Base-by-base conservation (phyloP, 768 basidiomycete genomes). In the Tylopilus balloui region DNA sequence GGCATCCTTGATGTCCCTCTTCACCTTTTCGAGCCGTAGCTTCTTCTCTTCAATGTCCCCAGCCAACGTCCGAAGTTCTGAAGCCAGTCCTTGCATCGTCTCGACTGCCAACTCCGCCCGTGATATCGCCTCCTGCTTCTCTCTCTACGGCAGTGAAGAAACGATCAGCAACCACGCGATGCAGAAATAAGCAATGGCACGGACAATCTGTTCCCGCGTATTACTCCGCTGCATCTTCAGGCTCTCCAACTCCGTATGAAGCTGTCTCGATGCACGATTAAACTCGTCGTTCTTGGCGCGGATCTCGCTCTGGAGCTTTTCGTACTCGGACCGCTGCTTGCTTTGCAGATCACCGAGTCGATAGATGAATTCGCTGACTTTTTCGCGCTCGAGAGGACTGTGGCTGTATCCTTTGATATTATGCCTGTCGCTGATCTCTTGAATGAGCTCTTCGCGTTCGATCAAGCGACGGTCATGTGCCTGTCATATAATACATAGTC, bases 371-470 rank as follows among this genome's bases (percentile, higher is more conserved):
- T 91, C 86, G 25, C 76, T 64, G 17, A 92, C 75, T 62, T 91
- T 79, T 34, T 81, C 78, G 34, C 81, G 76, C 42, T 85, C 84
- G 31, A 93, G 73, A 2, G 84, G 83, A 0, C 81, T 75, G 42
- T 81, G 74, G 45, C 79, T 81, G 62, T 80, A 92, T 0, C 89
- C 91, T 42, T 81, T 80, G 56, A 97, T 83, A 8, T 77, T 74
- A 56, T 87, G 73, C 54, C 81, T 81, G 29, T 80, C 71, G 42
- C 82, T 77, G 14, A 91, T 79, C 41, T 83, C 80, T 12, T 78
- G 80, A 47, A 97, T 84, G 20, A 84, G 70, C 13, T 76, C 73
- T 63, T 94, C 92, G 25, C 94, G 82, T 5, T 83, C 81, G 2
- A 64, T 58, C 32, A 93, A 68, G 21, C 86, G 83, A 39, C 78